A percentile compares a stretch with the other conserved stretches of the same genome.
phyloP scores from a whole-genome alignment of 2,329 filamentous ascomycete species.

The Fusarium acutatum region DNA sequence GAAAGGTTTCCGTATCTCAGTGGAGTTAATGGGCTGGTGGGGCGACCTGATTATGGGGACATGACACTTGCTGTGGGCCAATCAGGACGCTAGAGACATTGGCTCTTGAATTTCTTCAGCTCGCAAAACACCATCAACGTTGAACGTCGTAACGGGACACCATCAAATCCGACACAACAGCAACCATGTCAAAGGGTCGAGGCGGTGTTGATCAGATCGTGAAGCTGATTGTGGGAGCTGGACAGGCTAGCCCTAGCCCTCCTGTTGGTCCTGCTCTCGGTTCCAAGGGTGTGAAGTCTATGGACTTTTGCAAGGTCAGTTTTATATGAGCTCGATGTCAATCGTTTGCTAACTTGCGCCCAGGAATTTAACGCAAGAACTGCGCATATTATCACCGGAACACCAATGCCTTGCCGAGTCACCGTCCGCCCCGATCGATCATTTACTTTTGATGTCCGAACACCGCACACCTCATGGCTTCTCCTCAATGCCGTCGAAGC shows the following conservation, averaged over 20 bases:
- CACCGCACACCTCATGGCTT: constrained; percentile 91
- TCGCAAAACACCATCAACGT: constrained; percentile 20
- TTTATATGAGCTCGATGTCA: neutral
- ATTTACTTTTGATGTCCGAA: constrained; percentile 92
- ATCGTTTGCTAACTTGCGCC: constrained; percentile 22
- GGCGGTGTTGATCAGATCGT: constrained; percentile 76
- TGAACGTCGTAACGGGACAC: constrained; percentile 8
- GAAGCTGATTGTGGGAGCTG: constrained; percentile 96
- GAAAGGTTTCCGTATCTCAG: neutral
- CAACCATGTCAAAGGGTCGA: constrained; percentile 62
- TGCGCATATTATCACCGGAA: constrained; percentile 81
- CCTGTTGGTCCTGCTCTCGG: constrained; percentile 96
- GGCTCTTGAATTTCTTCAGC: constrained; percentile 42
- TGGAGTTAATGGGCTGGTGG: too few species aligned
- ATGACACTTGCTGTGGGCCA: constrained; percentile 26
- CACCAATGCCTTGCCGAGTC: constrained; percentile 89
- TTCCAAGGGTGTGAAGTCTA: constrained; percentile 97
- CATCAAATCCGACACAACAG: constrained; percentile 19
- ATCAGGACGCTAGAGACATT: constrained; percentile 27
- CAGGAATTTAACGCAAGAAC: constrained; percentile 98
- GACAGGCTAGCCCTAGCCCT: constrained; percentile 92
- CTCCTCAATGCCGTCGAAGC: constrained; percentile 85
- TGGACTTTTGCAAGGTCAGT: constrained; percentile 97
- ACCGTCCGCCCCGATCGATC: constrained; percentile 92
- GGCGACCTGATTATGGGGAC: constrained; percentile 17